Evolutionary conservation across 441 rosid genomes (phyloP).

Genomic region (Adansonia madagascariensis): DNA sequence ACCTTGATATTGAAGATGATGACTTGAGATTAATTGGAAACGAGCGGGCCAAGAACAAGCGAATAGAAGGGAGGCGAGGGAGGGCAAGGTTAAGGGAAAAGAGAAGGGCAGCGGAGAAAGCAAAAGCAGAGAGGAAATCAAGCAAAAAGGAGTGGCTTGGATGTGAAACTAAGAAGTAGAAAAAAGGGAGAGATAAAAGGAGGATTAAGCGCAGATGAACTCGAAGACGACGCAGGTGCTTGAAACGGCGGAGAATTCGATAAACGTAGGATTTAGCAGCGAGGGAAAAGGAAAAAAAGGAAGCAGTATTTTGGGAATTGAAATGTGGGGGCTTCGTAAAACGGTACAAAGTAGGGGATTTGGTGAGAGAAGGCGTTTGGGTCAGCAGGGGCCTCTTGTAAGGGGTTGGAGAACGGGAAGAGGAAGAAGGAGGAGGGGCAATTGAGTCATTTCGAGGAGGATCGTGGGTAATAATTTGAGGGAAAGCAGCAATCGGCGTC

Average conservation of each 20-base stretch:
- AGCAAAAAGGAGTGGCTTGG: conserved; percentile 73
- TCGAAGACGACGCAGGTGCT: conserved; percentile 56
- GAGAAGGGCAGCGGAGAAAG: conserved; percentile 72
- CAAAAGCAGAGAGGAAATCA: conserved; percentile 78
- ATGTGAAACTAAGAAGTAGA: conserved; percentile 73
- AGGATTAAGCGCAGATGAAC: conserved; percentile 66
- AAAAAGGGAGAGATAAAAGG: conserved; percentile 66
- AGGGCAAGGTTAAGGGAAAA: conserved; percentile 76
- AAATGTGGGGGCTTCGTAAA: conserved; percentile 31
- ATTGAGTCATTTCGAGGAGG: conserved; percentile 50
- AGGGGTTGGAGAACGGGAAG: conserved; percentile 48
- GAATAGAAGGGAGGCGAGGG: conserved; percentile 82
- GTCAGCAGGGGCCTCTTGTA: conserved; percentile 65
- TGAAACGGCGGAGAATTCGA: conserved; percentile 51
- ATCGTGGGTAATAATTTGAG: conserved; percentile 43
- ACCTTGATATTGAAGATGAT: conserved; percentile 34
- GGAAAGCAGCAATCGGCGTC: conserved; percentile 17
- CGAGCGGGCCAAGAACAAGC: conserved; percentile 72
- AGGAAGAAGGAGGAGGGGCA: conserved; percentile 38
- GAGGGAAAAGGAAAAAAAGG: conserved; percentile 43
- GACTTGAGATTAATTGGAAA: conserved; percentile 64
- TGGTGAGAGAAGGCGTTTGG: conserved; percentile 34
- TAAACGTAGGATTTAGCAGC: conserved; percentile 52
- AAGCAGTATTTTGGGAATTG: conserved; percentile 28
- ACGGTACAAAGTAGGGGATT: conserved; percentile 29